Evolutionary conservation across 176 grass and related monocot genomes (phyloP).

Genomic region (Avena sativa): DNA sequence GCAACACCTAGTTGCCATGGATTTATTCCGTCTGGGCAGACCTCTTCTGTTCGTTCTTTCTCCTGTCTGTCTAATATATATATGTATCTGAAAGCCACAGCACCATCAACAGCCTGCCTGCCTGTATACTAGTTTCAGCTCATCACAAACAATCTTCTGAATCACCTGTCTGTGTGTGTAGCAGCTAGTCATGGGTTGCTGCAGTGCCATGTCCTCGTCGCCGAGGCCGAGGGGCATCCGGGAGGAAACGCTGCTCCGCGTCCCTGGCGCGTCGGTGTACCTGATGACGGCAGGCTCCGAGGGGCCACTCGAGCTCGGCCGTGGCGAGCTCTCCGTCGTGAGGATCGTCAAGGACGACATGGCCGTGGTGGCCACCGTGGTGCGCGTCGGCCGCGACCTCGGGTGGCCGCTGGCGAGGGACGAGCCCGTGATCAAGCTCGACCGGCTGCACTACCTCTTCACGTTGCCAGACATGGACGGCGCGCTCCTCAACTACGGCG

Average conservation of each 20-base stretch:
- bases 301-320: slow-evolving; percentile 57
- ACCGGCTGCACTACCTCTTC: slow-evolving; percentile 83
- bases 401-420: slow-evolving; percentile 90
- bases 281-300: slow-evolving; percentile 55
- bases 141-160: background rate
- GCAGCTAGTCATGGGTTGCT: slow-evolving; percentile 60
- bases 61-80: background rate
- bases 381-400: slow-evolving; percentile 69
- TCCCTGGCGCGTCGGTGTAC: slow-evolving; percentile 73
- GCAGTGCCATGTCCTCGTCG: slow-evolving; percentile 46
- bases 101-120: background rate
- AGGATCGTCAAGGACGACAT: slow-evolving; percentile 58
- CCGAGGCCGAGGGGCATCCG: slow-evolving; percentile 39
- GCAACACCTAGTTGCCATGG: slow-evolving; percentile 33
- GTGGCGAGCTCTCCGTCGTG: slow-evolving; percentile 67
- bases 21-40: slow-evolving; percentile 46
- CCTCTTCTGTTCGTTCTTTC: background rate
- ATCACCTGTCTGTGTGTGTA: background rate
- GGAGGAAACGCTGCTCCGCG: slow-evolving; percentile 74
- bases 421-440: slow-evolving; percentile 86
- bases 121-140: slow-evolving; percentile 1
- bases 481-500: slow-evolving; percentile 87
- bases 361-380: slow-evolving; percentile 60
- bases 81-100: background rate
- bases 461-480: slow-evolving; percentile 75